These are phyloP conservation scores for Aspergillus fumigatus DNA, from an alignment of 2,329 filamentous ascomycete species.

Conservation along the genomic window DNA sequence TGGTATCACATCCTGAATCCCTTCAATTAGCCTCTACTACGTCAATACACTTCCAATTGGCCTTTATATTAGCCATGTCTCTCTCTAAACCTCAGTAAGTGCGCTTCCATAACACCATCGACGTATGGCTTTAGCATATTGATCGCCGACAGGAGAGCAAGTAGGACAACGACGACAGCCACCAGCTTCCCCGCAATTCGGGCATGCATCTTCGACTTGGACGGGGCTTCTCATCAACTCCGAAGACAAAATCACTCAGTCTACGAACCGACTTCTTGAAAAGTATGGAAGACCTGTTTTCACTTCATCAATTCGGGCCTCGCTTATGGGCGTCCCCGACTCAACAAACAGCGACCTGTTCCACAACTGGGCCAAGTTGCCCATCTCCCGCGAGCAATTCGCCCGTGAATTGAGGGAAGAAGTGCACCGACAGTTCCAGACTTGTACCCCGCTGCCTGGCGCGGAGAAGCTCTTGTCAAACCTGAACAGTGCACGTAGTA, in stretches of 20 bases:
- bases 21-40: no score
- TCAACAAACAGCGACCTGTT: slow-evolving; percentile 24
- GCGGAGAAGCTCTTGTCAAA: slow-evolving; percentile 14
- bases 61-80: not conserved
- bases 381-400: slow-evolving; percentile 27
- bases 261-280: slow-evolving; percentile 15
- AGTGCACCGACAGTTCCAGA: slow-evolving; percentile 24
- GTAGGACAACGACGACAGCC: slow-evolving; percentile 2
- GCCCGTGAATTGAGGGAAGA: slow-evolving; percentile 24
- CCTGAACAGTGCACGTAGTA: slow-evolving; percentile 11
- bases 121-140: no score
- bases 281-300: slow-evolving; percentile 17
- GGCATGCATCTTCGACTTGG: slow-evolving; percentile 34
- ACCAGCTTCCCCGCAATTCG: slow-evolving; percentile 20
- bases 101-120: no score
- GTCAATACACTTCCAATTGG: no score
- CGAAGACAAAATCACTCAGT: slow-evolving; percentile 27
- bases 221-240: slow-evolving; percentile 33
- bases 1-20: not conserved
- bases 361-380: slow-evolving; percentile 30
- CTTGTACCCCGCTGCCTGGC: slow-evolving; percentile 20
- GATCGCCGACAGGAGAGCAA: no score
- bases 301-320: slow-evolving; percentile 14
- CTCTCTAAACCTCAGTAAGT: not conserved
- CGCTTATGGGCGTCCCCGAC: slow-evolving; percentile 22